Base-by-base conservation (phyloP, 179 eudicot genomes). In the Vitellaria paradoxa region DNA sequence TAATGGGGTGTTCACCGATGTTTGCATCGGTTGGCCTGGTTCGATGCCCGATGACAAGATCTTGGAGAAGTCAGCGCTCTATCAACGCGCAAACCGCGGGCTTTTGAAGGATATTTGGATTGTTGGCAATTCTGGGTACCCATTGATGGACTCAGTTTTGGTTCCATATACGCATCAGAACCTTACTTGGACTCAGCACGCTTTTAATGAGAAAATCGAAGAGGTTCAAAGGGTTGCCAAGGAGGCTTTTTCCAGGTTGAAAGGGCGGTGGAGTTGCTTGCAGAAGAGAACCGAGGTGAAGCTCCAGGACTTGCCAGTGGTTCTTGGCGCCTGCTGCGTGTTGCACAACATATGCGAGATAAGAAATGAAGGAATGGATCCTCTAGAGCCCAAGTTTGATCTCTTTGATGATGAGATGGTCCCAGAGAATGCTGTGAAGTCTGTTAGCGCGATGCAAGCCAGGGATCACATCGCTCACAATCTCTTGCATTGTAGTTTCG, bases 11-110 rank as follows among this genome's bases (percentile, higher is more conserved):
- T 89, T 91, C 4, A 88, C 87, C 0, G 96, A 91, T 52, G 83
- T 88, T 7, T 86, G 93, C 57, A 89, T 91, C 14, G 96, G 96
- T 0, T 89, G 91, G 89, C 96, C 96, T 7, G 96, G 96, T 1
- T 89, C 96, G 3, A 84, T 88, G 89, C 30, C 89, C 5, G 90
- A 91, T 15, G 93, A 88, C 4, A 72, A 83, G 53, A 86, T 91
- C 0, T 60, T 91, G 3, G 93, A 88, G 10, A 79, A 86, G 42
- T 91, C 96, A 0, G 86, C 91, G 2, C 71, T 91, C 0, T 82
- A 11, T 6, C 83, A 89, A 40, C 72, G 96, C 23, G 89, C 86
- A 0, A 80, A 14, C 3, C 70, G 56, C 10, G 95, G 92, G 8
- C 59, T 65, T 2, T 0, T 88, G 66, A 88, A 81, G 63, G 84